A percentile compares a stretch with the other conserved stretches of the same genome.
Evolutionary conservation across 805 yeast species (phyloP).

Genomic region (Komagataella phaffii): DNA sequence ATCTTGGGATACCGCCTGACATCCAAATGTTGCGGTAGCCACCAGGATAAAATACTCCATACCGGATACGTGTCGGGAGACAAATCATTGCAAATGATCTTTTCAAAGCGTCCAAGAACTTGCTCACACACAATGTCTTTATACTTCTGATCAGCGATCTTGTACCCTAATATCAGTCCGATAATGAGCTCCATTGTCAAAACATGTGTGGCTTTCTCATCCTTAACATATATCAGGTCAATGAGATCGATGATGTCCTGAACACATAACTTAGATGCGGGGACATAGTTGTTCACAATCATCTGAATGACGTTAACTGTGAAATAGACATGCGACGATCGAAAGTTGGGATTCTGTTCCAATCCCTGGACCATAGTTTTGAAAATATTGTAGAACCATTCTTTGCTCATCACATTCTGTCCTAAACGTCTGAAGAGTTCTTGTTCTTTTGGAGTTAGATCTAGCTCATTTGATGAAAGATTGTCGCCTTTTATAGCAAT

Average conservation of each 20-base stretch:
- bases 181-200: constrained; percentile 57
- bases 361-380: constrained; percentile 48
- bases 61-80: constrained; percentile 61
- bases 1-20: constrained; percentile 49
- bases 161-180: constrained; percentile 44
- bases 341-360: constrained; percentile 55
- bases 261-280: constrained; percentile 17
- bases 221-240: constrained; percentile 36
- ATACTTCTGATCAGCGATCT: constrained; percentile 22
- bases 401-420: constrained; percentile 24
- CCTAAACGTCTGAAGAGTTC: constrained; percentile 30
- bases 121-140: constrained; percentile 28
- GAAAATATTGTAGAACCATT: constrained; percentile 44
- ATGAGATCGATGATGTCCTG: constrained; percentile 40
- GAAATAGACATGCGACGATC: constrained; percentile 49
- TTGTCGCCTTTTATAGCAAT: constrained; percentile 27
- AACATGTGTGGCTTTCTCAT: constrained; percentile 68
- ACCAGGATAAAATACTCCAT: constrained; percentile 71
- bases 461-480: constrained; percentile 6
- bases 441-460: constrained; percentile 28
- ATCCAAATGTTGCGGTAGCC: constrained; percentile 57
- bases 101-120: constrained; percentile 27
- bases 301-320: constrained; percentile 36
- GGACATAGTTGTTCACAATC: constrained; percentile 27
- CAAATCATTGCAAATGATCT: constrained; percentile 40